phyloP scores from a whole-genome alignment of 2,329 filamentous ascomycete genomes.

The Fusarium chuoi region DNA sequence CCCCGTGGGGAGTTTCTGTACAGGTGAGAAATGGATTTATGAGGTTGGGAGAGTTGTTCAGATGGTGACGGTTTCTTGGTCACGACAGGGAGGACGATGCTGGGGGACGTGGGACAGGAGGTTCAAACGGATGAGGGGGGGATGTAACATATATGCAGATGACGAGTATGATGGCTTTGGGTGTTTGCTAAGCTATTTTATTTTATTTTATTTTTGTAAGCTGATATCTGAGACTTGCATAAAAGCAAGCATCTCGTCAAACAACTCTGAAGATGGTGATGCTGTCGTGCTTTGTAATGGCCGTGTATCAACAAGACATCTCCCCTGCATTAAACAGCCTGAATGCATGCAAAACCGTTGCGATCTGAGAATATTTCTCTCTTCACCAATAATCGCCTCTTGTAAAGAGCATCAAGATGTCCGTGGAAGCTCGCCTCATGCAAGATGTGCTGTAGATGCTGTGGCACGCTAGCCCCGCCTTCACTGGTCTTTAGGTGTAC shows the following conservation, averaged over 20 bases:
- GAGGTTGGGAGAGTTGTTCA: background rate
- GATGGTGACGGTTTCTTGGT: slow-evolving; percentile 16
- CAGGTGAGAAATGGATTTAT: background rate
- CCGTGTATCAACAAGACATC: background rate
- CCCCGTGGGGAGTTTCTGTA: slow-evolving; percentile 7
- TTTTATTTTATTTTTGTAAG: background rate
- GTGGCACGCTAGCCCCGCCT: slow-evolving; percentile 11
- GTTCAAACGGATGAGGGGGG: slow-evolving; percentile 32
- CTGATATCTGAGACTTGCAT: background rate
- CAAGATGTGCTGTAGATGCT: slow-evolving; percentile 34
- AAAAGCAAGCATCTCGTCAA: background rate
- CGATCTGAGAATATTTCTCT: background rate
- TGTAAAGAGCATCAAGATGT: background rate
- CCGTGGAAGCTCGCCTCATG: background rate
- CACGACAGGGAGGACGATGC: slow-evolving; percentile 34
- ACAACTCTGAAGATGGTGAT: background rate
- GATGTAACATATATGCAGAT: background rate
- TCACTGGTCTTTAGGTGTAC: slow-evolving; percentile 14
- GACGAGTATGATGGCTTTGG: background rate
- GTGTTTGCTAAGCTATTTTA: background rate
- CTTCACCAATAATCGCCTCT: background rate
- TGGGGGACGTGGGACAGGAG: slow-evolving; percentile 41
- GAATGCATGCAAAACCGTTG: slow-evolving; percentile 1
- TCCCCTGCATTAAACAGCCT: background rate
- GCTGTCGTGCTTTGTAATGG: background rate